Base-by-base conservation (phyloP, 805 yeast species). In the Candida orba region DNA sequence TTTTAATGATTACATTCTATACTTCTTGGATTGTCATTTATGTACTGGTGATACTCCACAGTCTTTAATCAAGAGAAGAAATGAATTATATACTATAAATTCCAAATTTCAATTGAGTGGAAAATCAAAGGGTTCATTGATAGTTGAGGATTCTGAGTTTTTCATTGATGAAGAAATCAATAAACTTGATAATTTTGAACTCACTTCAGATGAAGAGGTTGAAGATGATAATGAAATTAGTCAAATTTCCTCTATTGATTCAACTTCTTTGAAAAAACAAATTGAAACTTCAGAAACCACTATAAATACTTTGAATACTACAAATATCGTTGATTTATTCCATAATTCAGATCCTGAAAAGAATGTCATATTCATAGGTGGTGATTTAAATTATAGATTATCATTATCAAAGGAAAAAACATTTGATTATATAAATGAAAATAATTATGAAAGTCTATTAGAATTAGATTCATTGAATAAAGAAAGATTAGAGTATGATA, bases 301-400 rank as follows among this genome's bases (percentile, higher is more conserved):
- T 9, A 24, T 22, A 2, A 32, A 39, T 7, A 39, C 32, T 24
- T 12, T 36, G 23, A 7, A 42, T 34, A 34, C 4, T 4, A 6
- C 9, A 4, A 14, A 18, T 15, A 10, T n/a, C 12, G 36, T 31
- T 18, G 43, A 37, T 7, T 36, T 29, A 5, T 37, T 34, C 12
- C 27, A 34, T 12, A 31, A 23, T 4, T 41, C 27, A 15, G 42
- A 41, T 20, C 42, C 34, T n/a, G 40, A 39, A 8, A 42, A 30
- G 15, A 39, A 31, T 15, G 39, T 50, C 9, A 53, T 68, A 0
- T 56, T 78, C 20, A 57, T 73, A 12, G 62, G 71, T 25, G 84
- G 84, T 8, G 84, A 78, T 51, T 56, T 78, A 44, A 78, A 79
- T 52, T 78, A 75, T 51, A 62, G 84, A 39, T 50, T 68, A 6